Evolutionary conservation across 139 green algal species (phyloP), one percentile per base, ranked within the genome.

Genomic region (Chlorella ohadii): DNA sequence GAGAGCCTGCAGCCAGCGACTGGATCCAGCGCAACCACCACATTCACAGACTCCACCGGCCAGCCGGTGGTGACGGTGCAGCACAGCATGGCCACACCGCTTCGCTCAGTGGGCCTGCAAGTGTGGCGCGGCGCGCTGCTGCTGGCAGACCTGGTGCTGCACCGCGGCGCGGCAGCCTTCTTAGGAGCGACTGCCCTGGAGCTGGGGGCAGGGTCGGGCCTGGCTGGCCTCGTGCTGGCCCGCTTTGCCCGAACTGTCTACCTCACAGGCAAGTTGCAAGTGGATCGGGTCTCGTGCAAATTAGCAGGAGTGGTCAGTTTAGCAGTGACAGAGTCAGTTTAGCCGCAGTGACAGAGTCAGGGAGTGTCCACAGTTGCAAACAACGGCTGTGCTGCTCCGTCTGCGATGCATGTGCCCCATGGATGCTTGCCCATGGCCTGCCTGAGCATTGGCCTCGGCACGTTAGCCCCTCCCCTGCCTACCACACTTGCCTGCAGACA

Each of bases 71-170:
- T 70, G 4, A 19, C 28, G 1, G 55, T 84, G 6, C n/a, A 70
- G 47, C 79, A 84, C 39, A 41, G 27, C 22, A 28, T 85, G 81
- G 70, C 81, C 70, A 85, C 81, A 1, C 81, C 80, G 13, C 57
- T 85, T 13, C 47, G 25, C 56, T 38, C 22, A 3, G 81, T 85
- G 17, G 81, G 81, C 19, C 56, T 85, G 68, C 81, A 86, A 31
- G 81, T 86, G 20, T 86, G 81, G 81, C 57, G 81, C 3, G 81
- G 72, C 17, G 57, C 81, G 1, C 31, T 81, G 72, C 59, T 86
- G 39, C 81, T 86, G 19, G 72, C 71, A 13, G 81, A 86, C 72
- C 81, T 77, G 36, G 9, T 86, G 3, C 59, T 85, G 22, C 38
- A 73, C 55, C 55, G 22, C 2, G 68, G 34, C 6, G 22, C 47